Evolutionary conservation across 257 asterid genomes (phyloP), one percentile per base, ranked within the genome.

Genomic region (Lycium barbarum): DNA sequence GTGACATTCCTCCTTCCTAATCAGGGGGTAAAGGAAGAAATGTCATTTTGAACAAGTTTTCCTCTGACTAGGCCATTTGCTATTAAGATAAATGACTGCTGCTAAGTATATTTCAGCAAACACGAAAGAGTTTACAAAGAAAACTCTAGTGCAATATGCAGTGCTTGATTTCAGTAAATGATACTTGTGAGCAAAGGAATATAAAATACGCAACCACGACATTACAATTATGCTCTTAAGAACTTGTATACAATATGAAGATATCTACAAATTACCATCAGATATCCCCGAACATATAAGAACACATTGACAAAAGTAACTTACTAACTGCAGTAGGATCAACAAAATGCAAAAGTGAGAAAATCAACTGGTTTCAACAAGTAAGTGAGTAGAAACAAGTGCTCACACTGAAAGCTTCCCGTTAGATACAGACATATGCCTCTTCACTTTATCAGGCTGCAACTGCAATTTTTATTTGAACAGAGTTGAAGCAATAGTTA

Each of bases 371-470:
- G 55, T 71, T 72, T 40, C 18, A 18, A 43, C 43, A 72, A 72
- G 12, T 9, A 2, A 72, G n/a, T 13, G 73, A 81, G 76, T 67
- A 67, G 63, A 66, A 68, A 7, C 70, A 54, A 22, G 81, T 45
- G 85, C 94, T 90, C 81, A 94, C 98, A 92, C 99, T 55, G 86
- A 89, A 43, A 95, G 97, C 89, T 94, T 95, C 84, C 98, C 98
- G 4, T 87, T 63, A 55, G 97, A 88, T 67, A 91, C 89, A 1
- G 90, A 88, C 91, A 93, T 93, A 1, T 84, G 89, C 85, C 99
- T 89, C 84, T 91, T 94, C 91, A 95, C 98, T 90, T 95, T 95
- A 83, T 94, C 98, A 1, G 99, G 99, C 59, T 95, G 98, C 87
- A 95, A 89, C 98, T 95, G 98, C 93, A 89, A 82, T 88, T 61